Evolutionary conservation across 2,329 filamentous ascomycete species (phyloP), one percentile per base, ranked within the genome.

Genomic region (Fusarium burgessii): DNA sequence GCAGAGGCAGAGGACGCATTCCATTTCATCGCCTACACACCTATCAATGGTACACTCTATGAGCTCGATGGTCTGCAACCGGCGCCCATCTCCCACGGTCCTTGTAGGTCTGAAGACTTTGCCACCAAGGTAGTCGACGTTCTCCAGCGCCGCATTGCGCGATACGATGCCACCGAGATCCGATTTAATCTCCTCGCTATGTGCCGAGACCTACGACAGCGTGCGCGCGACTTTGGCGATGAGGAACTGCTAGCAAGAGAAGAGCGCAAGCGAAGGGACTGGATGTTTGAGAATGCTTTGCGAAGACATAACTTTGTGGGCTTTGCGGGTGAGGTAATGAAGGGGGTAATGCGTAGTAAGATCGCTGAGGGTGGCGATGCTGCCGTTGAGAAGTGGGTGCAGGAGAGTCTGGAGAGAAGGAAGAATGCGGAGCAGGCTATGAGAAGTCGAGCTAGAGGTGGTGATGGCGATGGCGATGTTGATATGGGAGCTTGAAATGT

Each of bases 1-100:
- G 70, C 46, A 23, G 89, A 90, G 68, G 87, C 93, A 59, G 94
- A 97, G 77, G 96, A 98, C 78, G 93, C 95, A 32, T 99, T 97
- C 83, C 96, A 99, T 84, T 99, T 99, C 82, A 94, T 99, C 77
- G 96, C 95, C 35, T 99, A 99, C 83, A 95, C 94, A 12, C 88
- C 91, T 58, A 87, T 97, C 73, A 89, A 92, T 78, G 92, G 91
- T 72, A 90, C 84, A 7, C 87, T 99, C 58, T 99, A 98, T 85
- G 96, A 99, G 83, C 88, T 99, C 56, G 96, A 99, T 81, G 96
- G 96, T 20, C 86, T 99, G 71, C 95, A 98, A 82, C 94, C 94
- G 7, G 92, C 93, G 62, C 96, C 96, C 59, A 98, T 99, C 75
- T 90, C 89, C 52, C 96, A 99, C 82, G 96, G 95, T 32, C 71